Evolutionary conservation across 1,284 basidiomycete species (phyloP), one percentile per base, ranked within the genome.

Genomic region (Somion occarium): DNA sequence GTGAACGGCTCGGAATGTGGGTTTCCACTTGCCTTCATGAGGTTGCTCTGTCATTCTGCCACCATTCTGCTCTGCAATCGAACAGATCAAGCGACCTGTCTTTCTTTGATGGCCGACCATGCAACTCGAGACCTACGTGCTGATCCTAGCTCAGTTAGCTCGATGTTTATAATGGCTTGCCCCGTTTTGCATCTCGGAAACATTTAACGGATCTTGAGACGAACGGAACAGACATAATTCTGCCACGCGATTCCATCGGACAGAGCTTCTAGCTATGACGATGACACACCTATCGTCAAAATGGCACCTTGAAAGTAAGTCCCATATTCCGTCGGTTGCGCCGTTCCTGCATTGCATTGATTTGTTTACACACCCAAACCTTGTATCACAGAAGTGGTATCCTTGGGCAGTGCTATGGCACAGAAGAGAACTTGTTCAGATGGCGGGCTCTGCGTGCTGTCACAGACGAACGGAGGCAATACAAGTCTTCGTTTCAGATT

Each of bases 21-120:
- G 38, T 45, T 38, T 12, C 13, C 15, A 51, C 11, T 46, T 56
- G 34, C 62, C 57, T 55, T 55, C 52, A 25, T 18, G 38, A 58
- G 60, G 44, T 49, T 55, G 38, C 61, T 62, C 61, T 54, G 49
- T 46, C 61, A 56, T 38, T 26, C 23, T n/a, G 24, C 37, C 46
- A 9, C 20, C 23, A 26, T n/a, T n/a, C n/a, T n/a, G n/a, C n/a
- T n/a, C n/a, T 18, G 22, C 27, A 25, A 44, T 22, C 13, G 15
- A 27, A 45, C 47, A 24, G 47, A 49, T 49, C 42, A 44, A 50
- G 42, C 22, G 15, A 38, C 12, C 25, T 50, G 38, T 49, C 38
- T 22, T 42, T 22, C 25, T 50, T 51, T 56, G 54, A 56, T 56
- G 51, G 19, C 54, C 54, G 54, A 51, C 48, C 50, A 53, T 39